Base-by-base conservation (phyloP, 108 stramenopile species). In the Nitzschia sp. region DNA sequence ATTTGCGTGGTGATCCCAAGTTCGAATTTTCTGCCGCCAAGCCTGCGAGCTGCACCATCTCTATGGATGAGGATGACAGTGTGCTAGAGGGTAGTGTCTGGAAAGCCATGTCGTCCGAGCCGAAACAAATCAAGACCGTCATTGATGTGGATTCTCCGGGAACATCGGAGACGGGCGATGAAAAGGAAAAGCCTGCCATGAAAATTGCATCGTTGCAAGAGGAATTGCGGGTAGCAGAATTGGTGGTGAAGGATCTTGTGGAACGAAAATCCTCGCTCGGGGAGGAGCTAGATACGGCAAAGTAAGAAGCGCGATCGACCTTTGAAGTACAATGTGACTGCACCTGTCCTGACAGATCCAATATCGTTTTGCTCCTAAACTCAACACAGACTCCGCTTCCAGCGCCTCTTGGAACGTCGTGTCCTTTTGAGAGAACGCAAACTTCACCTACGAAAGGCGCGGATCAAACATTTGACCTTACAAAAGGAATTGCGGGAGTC, bases 401-500 rank as follows among this genome's bases (percentile, higher is more conserved):
- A 67, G 54, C 54, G 54, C 0, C 19, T 67, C 1, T 23, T 55
- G 31, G 66, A 54, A 38, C 54, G 48, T 2, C 6, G 23, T 8
- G 35, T 67, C 25, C 48, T 51, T 19, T 26, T 67, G 18, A 18
- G 38, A 55, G 23, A 67, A 67, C 51, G 66, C 11, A 55, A 26
- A 26, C 54, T 56, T 18, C 35, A 48, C 25, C 35, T 67, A 1
- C 54, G 54, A 17, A 36, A 24, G 18, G 54, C 60, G n/a, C 26
- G 29, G 36, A 33, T 45, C 34, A 68, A 61, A 30, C 60, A 75
- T 18, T 3, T 32, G 45, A 4, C 60, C 8, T 54, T 75, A 11
- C 67, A 63, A 23, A 17, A 18, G 1, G 61, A 75, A 31, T 24
- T 75, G 46, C 48, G 46, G 25, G 66, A 75, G 21, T 75, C 74